Evolutionary conservation across 257 asterid species (phyloP), one percentile per base, ranked within the genome.

Genomic region (Salvia miltiorrhiza): DNA sequence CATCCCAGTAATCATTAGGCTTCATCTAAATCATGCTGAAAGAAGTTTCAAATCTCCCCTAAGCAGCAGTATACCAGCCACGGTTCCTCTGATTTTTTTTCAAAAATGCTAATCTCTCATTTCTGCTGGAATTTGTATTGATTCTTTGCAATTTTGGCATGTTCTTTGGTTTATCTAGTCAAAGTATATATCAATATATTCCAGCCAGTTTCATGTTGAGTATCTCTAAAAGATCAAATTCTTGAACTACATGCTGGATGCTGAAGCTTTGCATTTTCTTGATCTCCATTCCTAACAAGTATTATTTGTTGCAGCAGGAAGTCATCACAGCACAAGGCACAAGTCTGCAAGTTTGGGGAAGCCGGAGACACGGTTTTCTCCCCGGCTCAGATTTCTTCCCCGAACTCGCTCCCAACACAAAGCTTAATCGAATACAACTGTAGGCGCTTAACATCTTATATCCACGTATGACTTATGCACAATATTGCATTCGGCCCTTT

Each of bases 321-420:
- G 50, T 50, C 16, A 33, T 11, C 50, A 26, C 30, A 53, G 70
- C 57, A 59, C 19, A 10, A 78, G 68, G 72, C 68, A 76, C 70
- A 79, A 57, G 40, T 73, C 71, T 5, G 47, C 28, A 52, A 33
- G 19, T 65, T 37, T 75, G 26, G 74, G 59, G 71, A 71, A 65
- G 67, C 79, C 76, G 49, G 76, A 65, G 41, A 59, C 70, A 6
- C 79, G 76, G 28, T 65, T 28, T 69, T 83, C 89, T 53, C 76
- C 77, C 49, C 77, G 81, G 59, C 83, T 79, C 73, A 71, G 65
- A 55, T 35, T 4, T 50, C 77, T 68, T 40, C 71, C 70, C 11
- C 70, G 33, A 14, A 71, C 80, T 54, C 77, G 56, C 44, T 73
- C 76, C 16, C 76, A 81, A 32, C 56, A 5, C 14, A 74, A 68